Conservation (phyloP, 192 early-diverging fungal genomes). For the Rhizoclosmatium globosum region DNA sequence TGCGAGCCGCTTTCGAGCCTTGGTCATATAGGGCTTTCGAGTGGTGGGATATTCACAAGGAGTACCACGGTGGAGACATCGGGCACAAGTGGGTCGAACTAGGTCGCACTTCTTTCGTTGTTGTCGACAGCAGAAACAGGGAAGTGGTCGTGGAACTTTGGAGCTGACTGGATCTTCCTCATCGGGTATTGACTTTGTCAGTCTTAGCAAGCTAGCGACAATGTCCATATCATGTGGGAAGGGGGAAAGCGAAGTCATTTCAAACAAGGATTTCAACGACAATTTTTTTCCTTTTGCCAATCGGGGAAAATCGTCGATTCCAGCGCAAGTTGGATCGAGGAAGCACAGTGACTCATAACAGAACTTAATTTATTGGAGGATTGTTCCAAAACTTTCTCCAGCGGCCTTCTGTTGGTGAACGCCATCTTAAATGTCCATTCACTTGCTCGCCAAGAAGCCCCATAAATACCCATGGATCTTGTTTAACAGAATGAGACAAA, state of each 20-base stretch:
- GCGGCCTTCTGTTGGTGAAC: no score
- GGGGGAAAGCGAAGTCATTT: not conserved
- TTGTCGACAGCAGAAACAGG: not conserved
- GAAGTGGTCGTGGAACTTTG: not conserved
- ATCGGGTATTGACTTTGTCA: no score
- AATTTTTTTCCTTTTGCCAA: not conserved
- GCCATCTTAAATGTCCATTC: no score
- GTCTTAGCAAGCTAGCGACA: not conserved
- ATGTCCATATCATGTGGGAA: not conserved
- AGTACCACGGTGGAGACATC: not conserved
- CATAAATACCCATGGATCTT: no score
- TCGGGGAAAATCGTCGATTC: no score
- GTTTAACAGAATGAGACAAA: no score
- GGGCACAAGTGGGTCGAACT: not conserved
- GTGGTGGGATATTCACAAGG: not conserved
- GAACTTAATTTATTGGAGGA: no score
- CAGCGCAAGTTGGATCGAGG: no score
- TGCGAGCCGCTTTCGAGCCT: not conserved
- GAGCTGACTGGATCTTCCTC: no score
- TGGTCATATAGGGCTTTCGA: not conserved
- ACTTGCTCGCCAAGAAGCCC: no score
- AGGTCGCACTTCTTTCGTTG: constrained; percentile 8
- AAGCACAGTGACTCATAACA: no score
- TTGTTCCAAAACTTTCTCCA: no score
- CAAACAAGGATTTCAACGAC: not conserved